phyloP scores from a whole-genome alignment of 306 rosid genomes.

The Cicer bijugum region DNA sequence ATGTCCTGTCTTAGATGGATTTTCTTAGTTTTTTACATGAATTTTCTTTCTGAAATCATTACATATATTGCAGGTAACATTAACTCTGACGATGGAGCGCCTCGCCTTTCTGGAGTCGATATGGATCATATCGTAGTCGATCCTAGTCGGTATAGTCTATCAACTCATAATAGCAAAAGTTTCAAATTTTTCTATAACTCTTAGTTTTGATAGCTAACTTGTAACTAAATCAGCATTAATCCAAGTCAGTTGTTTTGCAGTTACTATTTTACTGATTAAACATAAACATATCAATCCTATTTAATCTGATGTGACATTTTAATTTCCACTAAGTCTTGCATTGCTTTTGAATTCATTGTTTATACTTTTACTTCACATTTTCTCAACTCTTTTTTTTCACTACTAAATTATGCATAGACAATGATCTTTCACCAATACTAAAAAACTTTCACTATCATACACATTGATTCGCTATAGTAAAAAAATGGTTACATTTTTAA shows the following conservation, averaged over 20 bases:
- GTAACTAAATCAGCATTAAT: conserved; percentile 8
- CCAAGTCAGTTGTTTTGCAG: neutral
- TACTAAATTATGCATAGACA: neutral
- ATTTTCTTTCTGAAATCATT: conserved; percentile 39
- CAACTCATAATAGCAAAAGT: conserved; percentile 28
- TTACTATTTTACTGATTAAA: conserved; percentile 29
- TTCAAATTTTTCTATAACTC: neutral
- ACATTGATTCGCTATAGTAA: neutral
- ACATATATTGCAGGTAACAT: conserved; percentile 50
- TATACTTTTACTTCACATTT: conserved; percentile 10
- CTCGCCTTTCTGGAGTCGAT: conserved; percentile 61
- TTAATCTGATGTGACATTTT: conserved; percentile 23
- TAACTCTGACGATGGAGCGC: conserved; percentile 50
- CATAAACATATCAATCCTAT: conserved; percentile 8
- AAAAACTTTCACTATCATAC: conserved; percentile 22
- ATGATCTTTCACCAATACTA: conserved; percentile 1
- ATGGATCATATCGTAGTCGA: conserved; percentile 58
- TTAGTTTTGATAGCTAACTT: conserved; percentile 41
- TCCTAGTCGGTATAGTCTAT: conserved; percentile 62
- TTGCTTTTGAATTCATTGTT: conserved; percentile 14
- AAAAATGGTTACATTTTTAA: conserved; percentile 28
- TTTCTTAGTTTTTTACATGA: conserved; percentile 12
- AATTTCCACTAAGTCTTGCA: neutral
- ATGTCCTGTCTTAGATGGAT: conserved; percentile 40
- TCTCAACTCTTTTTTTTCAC: neutral